Percentiles rank a stretch among this genome's conserved stretches.
Conservation (phyloP, 257 asterid species). For the Primulina tabacum region DNA sequence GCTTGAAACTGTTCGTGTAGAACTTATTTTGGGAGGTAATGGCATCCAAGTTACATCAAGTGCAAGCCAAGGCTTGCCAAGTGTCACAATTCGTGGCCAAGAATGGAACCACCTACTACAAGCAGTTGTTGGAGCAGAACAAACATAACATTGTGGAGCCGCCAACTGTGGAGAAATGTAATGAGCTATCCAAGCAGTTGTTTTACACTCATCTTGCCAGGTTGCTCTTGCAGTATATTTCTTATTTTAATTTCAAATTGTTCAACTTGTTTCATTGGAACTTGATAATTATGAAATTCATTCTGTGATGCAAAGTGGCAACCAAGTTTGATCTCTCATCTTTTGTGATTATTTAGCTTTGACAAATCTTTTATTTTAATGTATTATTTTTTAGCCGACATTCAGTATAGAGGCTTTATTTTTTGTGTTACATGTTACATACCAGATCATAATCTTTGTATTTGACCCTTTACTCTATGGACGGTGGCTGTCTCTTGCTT, state of each 20-base stretch:
- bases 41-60: not conserved
- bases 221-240: not conserved
- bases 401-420: not conserved
- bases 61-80: not conserved
- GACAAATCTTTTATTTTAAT: not conserved
- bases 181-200: not conserved
- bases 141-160: not conserved
- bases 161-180: not conserved
- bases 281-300: not conserved
- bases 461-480: not conserved
- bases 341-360: not conserved
- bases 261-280: too few species aligned
- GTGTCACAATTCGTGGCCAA: not conserved
- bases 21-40: not conserved
- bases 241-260: too few species aligned
- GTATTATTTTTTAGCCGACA: not conserved
- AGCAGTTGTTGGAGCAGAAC: not conserved
- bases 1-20: not conserved
- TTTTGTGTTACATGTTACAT: not conserved
- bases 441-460: not conserved
- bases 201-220: not conserved
- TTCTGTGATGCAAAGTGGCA: not conserved
- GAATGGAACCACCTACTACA: not conserved
- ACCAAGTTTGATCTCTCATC: not conserved
- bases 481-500: not conserved